Conservation (phyloP, 371 early-diverging fungal species). For the Mucor velutinosus region DNA sequence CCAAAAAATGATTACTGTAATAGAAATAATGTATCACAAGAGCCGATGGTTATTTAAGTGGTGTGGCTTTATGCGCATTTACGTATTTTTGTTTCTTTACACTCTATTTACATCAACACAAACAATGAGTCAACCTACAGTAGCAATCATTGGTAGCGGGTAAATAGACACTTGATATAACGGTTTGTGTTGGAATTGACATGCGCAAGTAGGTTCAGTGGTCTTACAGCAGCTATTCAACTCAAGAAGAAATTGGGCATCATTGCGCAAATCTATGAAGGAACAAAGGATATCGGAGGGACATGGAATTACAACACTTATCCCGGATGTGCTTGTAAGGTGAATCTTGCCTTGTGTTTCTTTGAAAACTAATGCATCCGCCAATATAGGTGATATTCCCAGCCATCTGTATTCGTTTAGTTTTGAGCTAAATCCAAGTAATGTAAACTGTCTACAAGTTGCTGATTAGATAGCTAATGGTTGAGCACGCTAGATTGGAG, state of each 20-base stretch:
- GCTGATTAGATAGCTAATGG: neutral
- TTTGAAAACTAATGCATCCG: conserved; percentile 22
- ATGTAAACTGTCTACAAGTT: neutral
- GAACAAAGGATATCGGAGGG: conserved; percentile 57
- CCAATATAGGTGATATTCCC: conserved; percentile 42
- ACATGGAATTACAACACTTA: conserved; percentile 67
- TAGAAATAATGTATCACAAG: neutral
- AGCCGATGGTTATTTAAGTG: neutral
- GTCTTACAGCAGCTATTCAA: conserved; percentile 60
- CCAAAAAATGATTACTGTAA: neutral
- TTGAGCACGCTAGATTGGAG: conserved; percentile 47
- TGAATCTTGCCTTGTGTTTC: conserved; percentile 26
- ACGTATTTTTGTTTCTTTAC: neutral
- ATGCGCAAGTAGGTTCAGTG: conserved; percentile 51
- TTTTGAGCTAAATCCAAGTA: conserved; percentile 51
- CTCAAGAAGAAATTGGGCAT: conserved; percentile 53
- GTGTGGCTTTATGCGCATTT: neutral
- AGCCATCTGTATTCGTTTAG: conserved; percentile 59
- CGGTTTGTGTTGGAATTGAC: neutral
- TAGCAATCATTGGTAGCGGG: conserved; percentile 22
- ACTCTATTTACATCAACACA: neutral
- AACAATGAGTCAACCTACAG: conserved; percentile 15
- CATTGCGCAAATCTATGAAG: conserved; percentile 56
- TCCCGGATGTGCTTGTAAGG: conserved; percentile 34
- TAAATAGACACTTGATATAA: neutral